Conservation (phyloP, 1,139 yeast genomes). For the Magnusiomyces tetraspermus region DNA sequence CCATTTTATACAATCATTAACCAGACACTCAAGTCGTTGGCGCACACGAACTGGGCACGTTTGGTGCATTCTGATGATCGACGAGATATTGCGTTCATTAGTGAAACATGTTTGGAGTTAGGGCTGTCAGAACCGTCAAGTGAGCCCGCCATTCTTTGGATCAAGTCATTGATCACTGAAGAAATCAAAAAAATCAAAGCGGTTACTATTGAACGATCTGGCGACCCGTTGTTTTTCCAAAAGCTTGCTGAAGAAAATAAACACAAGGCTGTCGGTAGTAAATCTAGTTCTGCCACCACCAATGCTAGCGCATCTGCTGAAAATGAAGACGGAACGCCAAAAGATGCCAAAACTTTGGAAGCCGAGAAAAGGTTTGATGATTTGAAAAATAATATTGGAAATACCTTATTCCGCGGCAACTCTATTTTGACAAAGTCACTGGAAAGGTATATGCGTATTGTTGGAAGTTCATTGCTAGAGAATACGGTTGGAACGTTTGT, state of each 20-base stretch:
- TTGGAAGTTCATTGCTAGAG: constrained; percentile 73
- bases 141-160: constrained; percentile 31
- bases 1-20: constrained; percentile 1
- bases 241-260: too few species aligned
- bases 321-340: too few species aligned
- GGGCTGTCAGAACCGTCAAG: constrained; percentile 35
- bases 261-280: too few species aligned
- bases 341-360: background rate
- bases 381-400: constrained; percentile 33
- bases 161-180: constrained; percentile 11
- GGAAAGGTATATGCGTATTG: constrained; percentile 64
- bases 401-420: constrained; percentile 77
- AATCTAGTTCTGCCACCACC: too few species aligned
- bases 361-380: constrained; percentile 3
- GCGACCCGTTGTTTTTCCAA: constrained; percentile 1
- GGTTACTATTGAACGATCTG: constrained; percentile 8
- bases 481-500: constrained; percentile 64
- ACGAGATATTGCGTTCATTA: constrained; percentile 7
- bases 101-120: constrained; percentile 38
- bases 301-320: too few species aligned
- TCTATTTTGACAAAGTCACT: constrained; percentile 71
- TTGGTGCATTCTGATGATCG: constrained; percentile 9
- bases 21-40: constrained; percentile 1
- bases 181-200: constrained; percentile 8
- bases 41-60: constrained; percentile 6